Percentiles rank a stretch among this genome's conserved stretches.
These are phyloP conservation scores for Hanseniaspora lachancei DNA, from an alignment of 805 yeast species.

Conservation along the genomic window DNA sequence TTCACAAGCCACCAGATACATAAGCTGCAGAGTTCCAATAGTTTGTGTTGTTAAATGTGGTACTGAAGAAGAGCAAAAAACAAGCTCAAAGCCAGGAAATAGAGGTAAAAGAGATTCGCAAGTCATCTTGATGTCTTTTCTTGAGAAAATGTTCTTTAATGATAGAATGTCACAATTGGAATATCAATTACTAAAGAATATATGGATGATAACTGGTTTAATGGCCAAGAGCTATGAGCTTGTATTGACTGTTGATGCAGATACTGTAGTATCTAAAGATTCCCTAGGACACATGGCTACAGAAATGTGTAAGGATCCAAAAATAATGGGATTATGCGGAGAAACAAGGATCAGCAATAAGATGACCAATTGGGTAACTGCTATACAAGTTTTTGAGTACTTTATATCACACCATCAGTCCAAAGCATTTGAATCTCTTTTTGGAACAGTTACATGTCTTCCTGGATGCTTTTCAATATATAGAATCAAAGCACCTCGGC, in stretches of 20 bases:
- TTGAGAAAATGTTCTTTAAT: conserved; percentile 76
- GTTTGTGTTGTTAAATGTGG: conserved; percentile 77
- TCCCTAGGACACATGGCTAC: conserved; percentile 82
- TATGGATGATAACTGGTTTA: conserved; percentile 74
- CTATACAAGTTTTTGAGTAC: conserved; percentile 86
- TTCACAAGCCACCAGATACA: conserved; percentile 63
- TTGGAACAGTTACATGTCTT: conserved; percentile 87
- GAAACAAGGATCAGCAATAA: conserved; percentile 87
- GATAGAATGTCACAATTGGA: conserved; percentile 91
- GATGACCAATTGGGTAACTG: conserved; percentile 73
- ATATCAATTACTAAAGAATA: conserved; percentile 56
- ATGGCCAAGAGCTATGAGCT: conserved; percentile 74
- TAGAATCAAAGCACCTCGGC: conserved; percentile 81
- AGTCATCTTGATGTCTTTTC: conserved; percentile 75
- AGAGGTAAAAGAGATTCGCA: conserved; percentile 96
- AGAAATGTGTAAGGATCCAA: conserved; percentile 75
- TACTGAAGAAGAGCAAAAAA: conserved; percentile 59
- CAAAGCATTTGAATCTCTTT: conserved; percentile 87
- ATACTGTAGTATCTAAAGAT: conserved; percentile 77
- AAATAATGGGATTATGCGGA: conserved; percentile 86
- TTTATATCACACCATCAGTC: conserved; percentile 89
- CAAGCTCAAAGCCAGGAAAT: conserved; percentile 66
- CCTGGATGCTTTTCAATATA: conserved; percentile 94
- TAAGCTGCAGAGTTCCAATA: conserved; percentile 58
- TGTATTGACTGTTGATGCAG: conserved; percentile 89